Percentiles rank a stretch among this genome's conserved stretches.
Evolutionary conservation across 2,329 filamentous ascomycete genomes (phyloP).

Genomic region (Pseudogymnoascus sp.): DNA sequence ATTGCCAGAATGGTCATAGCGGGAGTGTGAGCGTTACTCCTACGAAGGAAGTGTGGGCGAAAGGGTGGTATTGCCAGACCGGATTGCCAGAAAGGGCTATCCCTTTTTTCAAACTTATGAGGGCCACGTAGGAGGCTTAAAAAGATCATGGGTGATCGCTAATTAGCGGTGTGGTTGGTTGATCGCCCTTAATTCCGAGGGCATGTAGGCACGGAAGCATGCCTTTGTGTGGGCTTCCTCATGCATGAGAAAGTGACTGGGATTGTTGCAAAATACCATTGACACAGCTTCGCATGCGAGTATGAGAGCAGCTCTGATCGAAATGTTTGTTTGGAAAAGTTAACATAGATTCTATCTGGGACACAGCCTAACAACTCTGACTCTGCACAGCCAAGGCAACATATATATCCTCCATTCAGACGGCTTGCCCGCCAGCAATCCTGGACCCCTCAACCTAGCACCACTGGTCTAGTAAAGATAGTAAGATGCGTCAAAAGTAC

Average conservation of each 20-base stretch:
- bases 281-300: background rate
- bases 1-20: background rate
- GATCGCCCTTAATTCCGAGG: background rate
- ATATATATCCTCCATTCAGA: background rate
- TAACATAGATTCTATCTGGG: background rate
- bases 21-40: background rate
- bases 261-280: background rate
- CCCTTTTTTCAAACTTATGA: background rate
- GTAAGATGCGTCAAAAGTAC: background rate
- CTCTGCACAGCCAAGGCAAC: background rate
- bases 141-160: background rate
- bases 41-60: background rate
- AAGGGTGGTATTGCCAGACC: background rate
- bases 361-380: background rate
- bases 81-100: background rate
- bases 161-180: background rate
- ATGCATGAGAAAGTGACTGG: background rate
- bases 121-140: background rate
- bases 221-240: background rate
- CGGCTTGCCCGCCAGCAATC: background rate
- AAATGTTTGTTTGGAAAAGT: background rate
- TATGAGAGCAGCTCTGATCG: background rate
- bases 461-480: constrained; percentile 2
- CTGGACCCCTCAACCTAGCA: background rate
- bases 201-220: background rate